Evolutionary conservation across 163 green algal species (phyloP).

Genomic region (Scenedesmus sp.): DNA sequence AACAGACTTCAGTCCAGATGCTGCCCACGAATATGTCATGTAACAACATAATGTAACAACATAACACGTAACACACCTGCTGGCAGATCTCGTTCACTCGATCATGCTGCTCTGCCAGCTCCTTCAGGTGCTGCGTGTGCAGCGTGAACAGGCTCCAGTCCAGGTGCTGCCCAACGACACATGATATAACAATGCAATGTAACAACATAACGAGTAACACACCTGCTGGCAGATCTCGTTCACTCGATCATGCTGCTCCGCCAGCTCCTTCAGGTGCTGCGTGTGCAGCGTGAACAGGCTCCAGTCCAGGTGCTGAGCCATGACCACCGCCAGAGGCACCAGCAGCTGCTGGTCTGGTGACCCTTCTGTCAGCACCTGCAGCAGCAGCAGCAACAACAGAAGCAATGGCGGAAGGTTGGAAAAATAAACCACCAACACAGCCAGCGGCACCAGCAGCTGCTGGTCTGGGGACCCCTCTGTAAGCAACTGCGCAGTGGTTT

Average conservation of each 20-base stretch:
- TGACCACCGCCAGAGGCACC: slow-evolving; percentile 33
- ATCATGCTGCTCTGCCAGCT: slow-evolving; percentile 35
- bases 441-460: slow-evolving; percentile 42
- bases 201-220: not conserved
- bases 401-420: not conserved
- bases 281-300: not conserved
- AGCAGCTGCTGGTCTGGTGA: slow-evolving; percentile 25
- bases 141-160: not conserved
- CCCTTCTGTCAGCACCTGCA: slow-evolving; percentile 25
- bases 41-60: not conserved
- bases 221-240: slow-evolving; percentile 34
- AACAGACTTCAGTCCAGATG: too few relatives aligned
- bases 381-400: not conserved
- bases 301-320: slow-evolving; percentile 46
- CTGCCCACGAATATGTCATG: not conserved
- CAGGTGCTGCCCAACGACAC: slow-evolving; percentile 15
- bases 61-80: not conserved
- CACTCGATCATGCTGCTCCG: slow-evolving; percentile 33
- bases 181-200: not conserved
- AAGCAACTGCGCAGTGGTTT: slow-evolving; percentile 5
- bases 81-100: slow-evolving; percentile 1
- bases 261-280: slow-evolving; percentile 46
- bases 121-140: slow-evolving; percentile 31
- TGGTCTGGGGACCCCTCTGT: not conserved
- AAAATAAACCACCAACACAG: slow-evolving; percentile 27